Evolutionary conservation across 1,139 yeast genomes (phyloP), one percentile per base, ranked within the genome.

Genomic region (Hansenula lynferdii): DNA sequence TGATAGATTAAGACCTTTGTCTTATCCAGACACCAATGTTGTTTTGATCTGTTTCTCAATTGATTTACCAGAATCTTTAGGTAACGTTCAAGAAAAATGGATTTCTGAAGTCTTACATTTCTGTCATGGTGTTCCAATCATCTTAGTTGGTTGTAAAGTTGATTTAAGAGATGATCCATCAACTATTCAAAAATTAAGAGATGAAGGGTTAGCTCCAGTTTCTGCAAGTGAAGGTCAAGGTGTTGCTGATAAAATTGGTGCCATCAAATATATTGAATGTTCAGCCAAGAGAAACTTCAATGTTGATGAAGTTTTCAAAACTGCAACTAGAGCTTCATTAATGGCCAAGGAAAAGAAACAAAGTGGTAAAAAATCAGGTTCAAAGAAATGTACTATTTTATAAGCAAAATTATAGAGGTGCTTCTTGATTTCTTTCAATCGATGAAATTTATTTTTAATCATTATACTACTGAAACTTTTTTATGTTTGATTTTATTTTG

Each of bases 71-170:
- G 96, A 87, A 65, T 85, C 96, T 24, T 75, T 89, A 53, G 95
- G 86, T 58, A 89, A 89, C 65, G 96, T 87, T 48, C 87, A 85
- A 70, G 95, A 85, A 65, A 86, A 87, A 65, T 89, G 97, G 97
- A 85, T 86, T 54, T 81, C 94, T 43, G 97, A 89, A 69, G 95
- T 89, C 40, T 70, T 85, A 62, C 96, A 87, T 66, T 87, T 86
- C 75, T 89, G 96, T 67, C 96, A 85, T 60, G 95, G 95, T 60
- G 92, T 87, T 41, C 97, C 97, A 56, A 85, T 87, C 66, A 86
- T 89, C 54, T 73, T 90, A 47, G 96, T 89, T 48, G 97, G 96
- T 47, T 85, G 95, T 63, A 90, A 90, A 69, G 78, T 81, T 50
- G 97, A 90, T 67, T 72, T 87, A 62, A 83, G 97, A 71, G 75